Base-by-base conservation (phyloP, 805 yeast species). In the Spathaspora girioi region DNA sequence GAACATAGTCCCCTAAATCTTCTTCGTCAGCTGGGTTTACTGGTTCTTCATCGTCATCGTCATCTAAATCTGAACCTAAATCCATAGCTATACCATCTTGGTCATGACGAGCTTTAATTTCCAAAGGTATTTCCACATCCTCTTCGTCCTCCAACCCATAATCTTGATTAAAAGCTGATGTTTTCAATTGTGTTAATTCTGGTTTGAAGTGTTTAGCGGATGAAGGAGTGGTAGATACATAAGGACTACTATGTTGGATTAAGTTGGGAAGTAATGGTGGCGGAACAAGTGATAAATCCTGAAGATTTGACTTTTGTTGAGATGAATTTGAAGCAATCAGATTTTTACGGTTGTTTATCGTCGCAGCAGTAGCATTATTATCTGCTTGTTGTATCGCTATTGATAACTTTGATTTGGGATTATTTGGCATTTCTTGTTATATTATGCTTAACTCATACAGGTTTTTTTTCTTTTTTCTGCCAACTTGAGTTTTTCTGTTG, bases 1-100 rank as follows among this genome's bases (percentile, higher is more conserved):
- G 83, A 52, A 82, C 83, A 68, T 94, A 94, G 69, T 94, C 99
- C 51, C 82, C 83, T 45, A 79, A 71, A 53, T 88, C 87, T 69
- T 94, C 99, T 65, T 94, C 99, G 59, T 89, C 86, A 38, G 69
- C 72, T 9, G 71, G 70, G 48, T 69, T 65, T 4, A 69, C 62
- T 12, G 57, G 63, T 17, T 57, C 63, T 15, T 51, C 57, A 17
- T 58, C 45, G n/a, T 45, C 45, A 15, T 52, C 57, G 15, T 58
- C 45, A 9, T 45, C 45, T 17, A 14, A 29, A 19, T 45, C 47
- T 10, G 46, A 43, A 31, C 15, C 46, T 9, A 27, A 8, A 9
- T 31, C 38, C 9, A 27, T 26, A n/a, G 26, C 6, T 6, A 23
- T 4, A 4, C 26, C 26, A 3, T 43, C 46, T 14, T 17, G 14